Evolutionary conservation across 495 filamentous ascomycete genomes (phyloP), one percentile per base, ranked within the genome.

Genomic region (Tetracladium setigerum): DNA sequence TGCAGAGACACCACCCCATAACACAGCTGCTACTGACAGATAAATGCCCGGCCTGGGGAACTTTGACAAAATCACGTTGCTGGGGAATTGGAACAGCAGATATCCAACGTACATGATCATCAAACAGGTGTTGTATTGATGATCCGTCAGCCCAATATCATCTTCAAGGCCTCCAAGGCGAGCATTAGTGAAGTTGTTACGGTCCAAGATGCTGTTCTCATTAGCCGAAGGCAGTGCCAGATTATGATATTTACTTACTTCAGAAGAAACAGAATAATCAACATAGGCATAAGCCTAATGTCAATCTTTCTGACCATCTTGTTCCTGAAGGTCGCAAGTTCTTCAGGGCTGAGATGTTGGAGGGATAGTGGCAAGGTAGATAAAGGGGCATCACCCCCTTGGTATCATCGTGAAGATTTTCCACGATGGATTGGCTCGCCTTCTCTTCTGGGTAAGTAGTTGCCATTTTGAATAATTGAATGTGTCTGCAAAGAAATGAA

Each of bases 71-170:
- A 80, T 55, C 37, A 79, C 48, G 54, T 82, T 82, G 14, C 75
- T 79, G 0, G 79, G 79, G 6, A 81, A 74, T 56, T 75, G 70
- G 62, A 71, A 69, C 33, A 16, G 45, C 19, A 48, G 24, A 15
- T 42, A 43, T 5, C 35, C 41, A n/a, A 72, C 67, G 35, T 69
- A 71, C 16, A 73, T 54, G 51, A 72, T 70, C 14, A 59, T 63
- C 18, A 71, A 63, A 7, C 66, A 66, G 6, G 70, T 65, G 36
- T 86, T 83, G 59, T 86, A 90, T 56, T 88, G 77, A 48, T 79
- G 68, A n/a, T n/a, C 67, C 27, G 61, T 46, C 57, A 79, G 64
- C 12, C 62, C 57, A 0, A 78, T 58, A 41, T 76, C 66, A 33
- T 66, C 51, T 37, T 70, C 67, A 4, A 77, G 58, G 11, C 64